Conservation (phyloP, 2,329 filamentous ascomycete genomes). For the Tolypocladium sp. region DNA sequence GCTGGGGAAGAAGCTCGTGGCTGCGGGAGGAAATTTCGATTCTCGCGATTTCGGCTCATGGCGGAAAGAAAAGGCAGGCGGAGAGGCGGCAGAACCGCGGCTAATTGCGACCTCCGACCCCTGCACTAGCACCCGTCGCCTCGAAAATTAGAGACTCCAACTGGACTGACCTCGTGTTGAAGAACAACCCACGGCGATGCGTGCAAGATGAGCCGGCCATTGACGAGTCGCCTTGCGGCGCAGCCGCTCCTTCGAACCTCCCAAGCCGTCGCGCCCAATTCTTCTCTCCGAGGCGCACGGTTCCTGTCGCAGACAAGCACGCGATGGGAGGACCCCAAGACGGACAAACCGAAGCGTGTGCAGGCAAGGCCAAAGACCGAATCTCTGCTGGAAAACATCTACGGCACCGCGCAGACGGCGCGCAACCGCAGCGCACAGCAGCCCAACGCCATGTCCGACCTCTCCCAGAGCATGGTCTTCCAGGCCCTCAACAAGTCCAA, state of each 20-base stretch:
- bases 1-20: constrained; percentile 15
- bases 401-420: constrained; percentile 15
- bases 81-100: constrained; percentile 25
- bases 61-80: constrained; percentile 22
- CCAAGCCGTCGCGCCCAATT: constrained; percentile 12
- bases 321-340: constrained; percentile 15
- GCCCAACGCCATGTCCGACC: constrained; percentile 20
- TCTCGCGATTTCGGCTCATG: constrained; percentile 25
- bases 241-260: constrained; percentile 22
- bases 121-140: not conserved
- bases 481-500: constrained; percentile 23
- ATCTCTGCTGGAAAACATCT: constrained; percentile 23
- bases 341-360: constrained; percentile 11
- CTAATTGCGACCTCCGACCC: constrained; percentile 7
- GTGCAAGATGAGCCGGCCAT: constrained; percentile 33
- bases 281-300: constrained; percentile 15
- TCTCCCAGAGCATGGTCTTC: constrained; percentile 30
- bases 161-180: constrained; percentile 7
- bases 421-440: constrained; percentile 9
- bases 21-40: constrained; percentile 26
- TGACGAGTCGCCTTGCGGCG: constrained; percentile 32
- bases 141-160: constrained; percentile 5
- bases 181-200: constrained; percentile 12
- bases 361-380: constrained; percentile 16
- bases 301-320: constrained; percentile 30